Evolutionary conservation across 306 rosid genomes (phyloP).

Genomic region (Glycine latifolia): DNA sequence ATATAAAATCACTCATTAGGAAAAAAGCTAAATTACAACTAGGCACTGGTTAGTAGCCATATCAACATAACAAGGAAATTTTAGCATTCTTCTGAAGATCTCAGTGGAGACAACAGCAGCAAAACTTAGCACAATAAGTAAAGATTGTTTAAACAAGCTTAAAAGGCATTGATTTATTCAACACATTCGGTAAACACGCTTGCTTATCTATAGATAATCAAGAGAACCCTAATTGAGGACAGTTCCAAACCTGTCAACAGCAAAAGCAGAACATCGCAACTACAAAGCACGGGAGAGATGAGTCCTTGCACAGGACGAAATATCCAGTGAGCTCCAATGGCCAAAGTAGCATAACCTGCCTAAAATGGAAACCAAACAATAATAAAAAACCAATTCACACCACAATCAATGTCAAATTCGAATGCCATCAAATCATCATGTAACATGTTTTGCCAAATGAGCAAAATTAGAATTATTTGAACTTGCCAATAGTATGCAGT

Average conservation of each 20-base stretch:
- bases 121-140: not conserved
- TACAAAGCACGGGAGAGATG: slow-evolving; percentile 76
- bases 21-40: not conserved
- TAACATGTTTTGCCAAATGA: not conserved
- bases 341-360: slow-evolving; percentile 82
- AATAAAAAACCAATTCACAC: slow-evolving; percentile 32
- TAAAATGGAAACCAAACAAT: slow-evolving; percentile 54
- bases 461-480: not conserved
- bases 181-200: not conserved
- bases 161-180: too few species aligned
- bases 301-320: slow-evolving; percentile 58
- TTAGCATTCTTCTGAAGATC: slow-evolving; percentile 8
- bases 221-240: slow-evolving; percentile 15
- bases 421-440: slow-evolving; percentile 20
- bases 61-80: not conserved
- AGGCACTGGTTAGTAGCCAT: not conserved
- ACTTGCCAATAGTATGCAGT: slow-evolving; percentile 80
- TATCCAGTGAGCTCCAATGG: slow-evolving; percentile 79
- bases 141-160: not conserved
- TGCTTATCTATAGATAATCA: slow-evolving; percentile 9
- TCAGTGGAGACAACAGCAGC: not conserved
- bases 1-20: not conserved
- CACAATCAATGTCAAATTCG: not conserved
- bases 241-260: slow-evolving; percentile 73
- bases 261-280: slow-evolving; percentile 83